Percentiles rank a stretch among this genome's conserved stretches.
Conservation (phyloP, 2,329 filamentous ascomycete genomes). For the Aspergillus niger region DNA sequence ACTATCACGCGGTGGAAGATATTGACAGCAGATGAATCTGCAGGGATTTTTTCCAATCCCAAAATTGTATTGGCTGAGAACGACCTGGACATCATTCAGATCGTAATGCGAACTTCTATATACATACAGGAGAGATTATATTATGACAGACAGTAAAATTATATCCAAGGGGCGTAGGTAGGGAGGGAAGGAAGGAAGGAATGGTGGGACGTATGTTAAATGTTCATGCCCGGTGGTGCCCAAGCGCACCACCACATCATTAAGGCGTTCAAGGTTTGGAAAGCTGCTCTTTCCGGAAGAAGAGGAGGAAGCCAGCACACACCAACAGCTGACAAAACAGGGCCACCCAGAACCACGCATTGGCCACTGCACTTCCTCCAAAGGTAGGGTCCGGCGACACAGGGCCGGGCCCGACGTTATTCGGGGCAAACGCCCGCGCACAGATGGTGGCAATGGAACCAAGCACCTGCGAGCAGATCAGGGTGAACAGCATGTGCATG, state of each 20-base stretch:
- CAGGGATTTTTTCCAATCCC: too few relatives aligned
- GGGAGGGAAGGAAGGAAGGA: too few relatives aligned
- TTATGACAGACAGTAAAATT: not conserved
- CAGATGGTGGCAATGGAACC: slow-evolving; percentile 63
- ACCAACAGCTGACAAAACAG: slow-evolving; percentile 59
- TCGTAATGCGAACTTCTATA: not conserved
- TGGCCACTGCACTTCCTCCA: slow-evolving; percentile 47
- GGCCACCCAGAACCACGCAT: slow-evolving; percentile 62
- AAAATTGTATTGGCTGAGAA: too few relatives aligned
- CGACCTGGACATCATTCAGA: not conserved
- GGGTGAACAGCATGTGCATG: slow-evolving; percentile 63
- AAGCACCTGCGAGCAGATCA: slow-evolving; percentile 61
- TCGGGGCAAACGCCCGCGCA: slow-evolving; percentile 60
- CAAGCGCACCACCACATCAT: not conserved
- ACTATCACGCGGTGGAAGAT: too few relatives aligned
- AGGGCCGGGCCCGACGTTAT: slow-evolving; percentile 60
- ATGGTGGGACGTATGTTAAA: not conserved
- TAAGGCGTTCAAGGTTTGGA: slow-evolving; percentile 37
- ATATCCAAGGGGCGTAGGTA: not conserved
- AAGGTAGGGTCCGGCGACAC: slow-evolving; percentile 64
- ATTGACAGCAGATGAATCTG: too few relatives aligned
- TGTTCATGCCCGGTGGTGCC: not conserved
- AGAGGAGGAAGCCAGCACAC: slow-evolving; percentile 45
- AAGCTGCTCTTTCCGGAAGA: slow-evolving; percentile 47
- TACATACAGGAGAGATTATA: not conserved